Base-by-base conservation (phyloP, 2,329 filamentous ascomycete genomes). In the Hysterium pulicare region DNA sequence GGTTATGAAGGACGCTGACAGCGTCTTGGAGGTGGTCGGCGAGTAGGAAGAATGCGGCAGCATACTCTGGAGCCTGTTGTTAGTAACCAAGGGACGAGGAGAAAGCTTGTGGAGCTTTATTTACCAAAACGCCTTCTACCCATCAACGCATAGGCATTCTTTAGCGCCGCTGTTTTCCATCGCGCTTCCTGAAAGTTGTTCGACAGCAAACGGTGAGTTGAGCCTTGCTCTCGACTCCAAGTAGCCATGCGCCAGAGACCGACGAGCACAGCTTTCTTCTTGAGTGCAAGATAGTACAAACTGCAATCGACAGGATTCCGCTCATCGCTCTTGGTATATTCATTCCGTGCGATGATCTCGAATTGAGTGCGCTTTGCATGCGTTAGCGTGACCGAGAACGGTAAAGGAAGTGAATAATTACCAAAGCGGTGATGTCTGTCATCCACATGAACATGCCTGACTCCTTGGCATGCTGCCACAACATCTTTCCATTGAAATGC, bases 381-480 rank as follows among this genome's bases (percentile, higher is more conserved):
- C 19, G n/a, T 50, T 23, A 58, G 47, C n/a, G 2, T n/a, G 22
- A 23, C 17, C 15, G 20, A 11, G 5, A 3, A 36, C 9, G 20
- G n/a, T 10, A 8, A 7, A 15, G 58, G 44, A 15, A 37, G 35
- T 30, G n/a, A 40, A 32, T 11, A 40, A 83, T 66, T 75, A 93
- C 88, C 61, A 97, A 72, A 17, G 89, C 83, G 41, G 77, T 79
- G 15, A 76, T 67, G 64, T 96, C 90, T 0, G 82, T 81, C 49
- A 98, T 76, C 91, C 93, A 98, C 83, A 96, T 91, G 60, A 95
- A 96, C 42, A 97, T 77, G 9, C 93, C 93, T 51, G 86, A 88
- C 61, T 94, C 86, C 35, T 86, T 78, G 1, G 91, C 93, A 55
- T 90, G 79, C 49, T 86, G 79, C 93, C 93, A 98, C 5, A 84